Base-by-base conservation (phyloP, 148 eudicot species). In the Nyssa sinensis region DNA sequence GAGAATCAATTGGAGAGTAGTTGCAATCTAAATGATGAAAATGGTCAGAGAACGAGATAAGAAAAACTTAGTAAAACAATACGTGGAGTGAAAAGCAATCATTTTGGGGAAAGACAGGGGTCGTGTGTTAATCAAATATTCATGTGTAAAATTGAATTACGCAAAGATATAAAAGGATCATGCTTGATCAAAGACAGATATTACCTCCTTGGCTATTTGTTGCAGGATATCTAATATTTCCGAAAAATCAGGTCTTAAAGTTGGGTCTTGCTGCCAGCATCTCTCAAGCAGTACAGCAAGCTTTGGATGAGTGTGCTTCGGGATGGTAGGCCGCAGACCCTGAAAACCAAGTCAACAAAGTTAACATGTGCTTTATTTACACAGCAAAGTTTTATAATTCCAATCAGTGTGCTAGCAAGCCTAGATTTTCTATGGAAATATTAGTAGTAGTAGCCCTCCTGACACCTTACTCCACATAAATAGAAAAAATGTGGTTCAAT, bases 231-330 rank as follows among this genome's bases (percentile, higher is more conserved):
- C 90, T 28, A 83, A 85, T 67, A 95, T 83, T 74, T 90, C 98
- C 9, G 93, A 68, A 80, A 95, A 95, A 79, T 92, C 92, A 3
- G 98, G 98, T 88, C 98, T 85, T 75, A 81, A 39, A 28, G 86
- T 63, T 30, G 98, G 94, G 71, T 95, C 98, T 79, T 90, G 92
- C 81, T 86, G 94, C 98, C 98, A 95, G 97, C 98, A 95, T 84
- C 80, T 89, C 83, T 92, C 94, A 5, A 95, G 98, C 79, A 95
- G 88, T 80, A 86, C 94, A 68, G 84, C 82, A 62, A 95, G 86
- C 77, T 84, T 89, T 29, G 88, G 88, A 67, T 81, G 85, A 64
- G 88, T 88, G 66, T 88, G 74, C 82, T 94, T 94, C 25, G 97
- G 98, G 62, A 94, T 92, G 17, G 92, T 84, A 34, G 98, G 98